Conservation (phyloP, 78 protist genomes). For the Dictyostelium firmibasis region DNA sequence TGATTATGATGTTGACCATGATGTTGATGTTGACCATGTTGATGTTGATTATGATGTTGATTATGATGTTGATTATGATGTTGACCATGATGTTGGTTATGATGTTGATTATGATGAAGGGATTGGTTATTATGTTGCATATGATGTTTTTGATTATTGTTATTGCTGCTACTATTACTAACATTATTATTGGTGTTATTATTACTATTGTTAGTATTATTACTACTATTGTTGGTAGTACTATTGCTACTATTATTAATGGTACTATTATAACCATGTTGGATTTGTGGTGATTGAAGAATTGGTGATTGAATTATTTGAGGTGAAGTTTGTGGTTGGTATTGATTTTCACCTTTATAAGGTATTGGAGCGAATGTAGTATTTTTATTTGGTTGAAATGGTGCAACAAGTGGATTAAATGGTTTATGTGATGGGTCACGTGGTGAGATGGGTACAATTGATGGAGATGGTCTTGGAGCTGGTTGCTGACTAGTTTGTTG, state of each 20-base stretch:
- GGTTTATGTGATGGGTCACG: conserved; percentile 34
- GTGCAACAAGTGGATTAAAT: conserved; percentile 71
- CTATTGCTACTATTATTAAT: background rate
- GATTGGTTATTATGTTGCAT: background rate
- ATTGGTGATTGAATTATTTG: conserved; percentile 11
- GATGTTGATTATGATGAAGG: background rate
- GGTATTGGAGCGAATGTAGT: background rate
- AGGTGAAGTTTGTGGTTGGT: background rate
- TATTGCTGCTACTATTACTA: background rate
- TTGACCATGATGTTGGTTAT: background rate
- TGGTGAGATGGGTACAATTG: background rate
- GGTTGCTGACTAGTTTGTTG: background rate
- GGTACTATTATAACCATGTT: background rate
- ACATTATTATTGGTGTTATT: background rate
- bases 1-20: background rate
- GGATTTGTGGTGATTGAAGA: conserved; percentile 5
- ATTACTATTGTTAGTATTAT: background rate
- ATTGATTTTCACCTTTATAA: background rate
- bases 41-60: background rate
- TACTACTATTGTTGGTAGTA: background rate
- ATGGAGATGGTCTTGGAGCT: background rate
- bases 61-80: background rate
- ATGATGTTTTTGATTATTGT: background rate
- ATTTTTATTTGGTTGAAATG: conserved; percentile 66
- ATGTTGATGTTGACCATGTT: background rate